A percentile compares a stretch with the other conserved stretches of the same genome.
phyloP scores from a whole-genome alignment of 257 asterid species.

The Nicotiana tabacum region DNA sequence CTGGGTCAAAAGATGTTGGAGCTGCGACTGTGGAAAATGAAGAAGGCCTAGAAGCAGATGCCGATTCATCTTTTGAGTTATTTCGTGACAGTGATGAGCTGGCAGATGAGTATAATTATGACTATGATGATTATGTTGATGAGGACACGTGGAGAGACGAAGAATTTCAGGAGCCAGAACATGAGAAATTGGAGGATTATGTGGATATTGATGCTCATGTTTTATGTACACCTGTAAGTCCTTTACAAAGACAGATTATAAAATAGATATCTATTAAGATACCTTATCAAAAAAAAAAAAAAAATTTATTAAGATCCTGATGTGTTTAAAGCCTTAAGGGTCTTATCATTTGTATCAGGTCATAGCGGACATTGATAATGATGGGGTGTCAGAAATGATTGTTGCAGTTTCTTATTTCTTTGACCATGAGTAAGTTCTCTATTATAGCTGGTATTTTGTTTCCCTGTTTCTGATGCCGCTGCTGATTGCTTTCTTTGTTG shows the following conservation, averaged over 20 bases:
- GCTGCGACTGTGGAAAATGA: slow-evolving; percentile 84
- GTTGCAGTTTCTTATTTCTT: slow-evolving; percentile 98
- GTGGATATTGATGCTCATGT: slow-evolving; percentile 93
- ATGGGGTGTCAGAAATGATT: slow-evolving; percentile 92
- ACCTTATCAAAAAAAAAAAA: no score
- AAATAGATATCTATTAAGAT: not conserved
- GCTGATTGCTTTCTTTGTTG: not conserved
- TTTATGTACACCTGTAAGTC: slow-evolving; percentile 88
- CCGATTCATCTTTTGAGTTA: slow-evolving; percentile 90
- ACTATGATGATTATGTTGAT: slow-evolving; percentile 89
- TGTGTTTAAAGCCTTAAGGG: not conserved
- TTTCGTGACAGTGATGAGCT: slow-evolving; percentile 79
- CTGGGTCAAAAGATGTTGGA: slow-evolving; percentile 22
- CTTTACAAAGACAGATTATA: slow-evolving; percentile 2
- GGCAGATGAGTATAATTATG: slow-evolving; percentile 95
- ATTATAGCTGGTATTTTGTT: not conserved
- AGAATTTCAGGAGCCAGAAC: slow-evolving; percentile 78
- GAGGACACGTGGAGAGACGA: slow-evolving; percentile 85
- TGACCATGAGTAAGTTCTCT: slow-evolving; percentile 79
- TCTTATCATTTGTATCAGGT: slow-evolving; percentile 45
- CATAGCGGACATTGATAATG: slow-evolving; percentile 95
- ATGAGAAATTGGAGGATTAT: slow-evolving; percentile 78
- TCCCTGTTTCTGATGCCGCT: not conserved
- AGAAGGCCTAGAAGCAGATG: slow-evolving; percentile 82
- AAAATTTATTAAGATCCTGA: not conserved